Evolutionary conservation across 179 eudicot species (phyloP).

Genomic region (Amaranthus tricolor): DNA sequence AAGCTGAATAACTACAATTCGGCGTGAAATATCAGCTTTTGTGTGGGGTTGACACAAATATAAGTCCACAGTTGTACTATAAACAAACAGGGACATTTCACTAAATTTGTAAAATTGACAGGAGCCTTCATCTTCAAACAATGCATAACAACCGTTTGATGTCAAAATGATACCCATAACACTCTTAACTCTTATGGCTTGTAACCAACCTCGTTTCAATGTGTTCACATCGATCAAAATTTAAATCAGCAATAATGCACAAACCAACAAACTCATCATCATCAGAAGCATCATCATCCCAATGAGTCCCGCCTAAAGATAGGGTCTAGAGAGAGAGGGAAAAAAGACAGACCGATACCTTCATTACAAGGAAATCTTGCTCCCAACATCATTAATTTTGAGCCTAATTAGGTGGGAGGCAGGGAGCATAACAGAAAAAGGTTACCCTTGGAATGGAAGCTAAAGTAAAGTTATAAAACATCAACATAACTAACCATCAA

Average conservation of each 20-base stretch:
- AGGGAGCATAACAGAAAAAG: constrained; percentile 24
- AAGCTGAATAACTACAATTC: too few relatives aligned
- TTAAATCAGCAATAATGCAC: too few relatives aligned
- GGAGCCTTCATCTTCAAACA: constrained; percentile 3
- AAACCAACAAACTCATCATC: background rate
- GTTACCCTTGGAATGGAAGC: constrained; percentile 27
- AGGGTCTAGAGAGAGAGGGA: too few relatives aligned
- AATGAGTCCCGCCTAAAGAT: background rate
- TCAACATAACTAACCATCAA: constrained; percentile 23
- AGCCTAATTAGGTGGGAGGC: constrained; percentile 25
- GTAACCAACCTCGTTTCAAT: background rate
- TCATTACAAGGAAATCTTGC: background rate
- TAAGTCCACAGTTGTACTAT: too few relatives aligned
- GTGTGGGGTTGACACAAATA: too few relatives aligned
- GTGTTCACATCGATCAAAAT: background rate
- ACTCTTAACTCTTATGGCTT: background rate
- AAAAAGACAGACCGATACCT: background rate
- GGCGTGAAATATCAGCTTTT: too few relatives aligned
- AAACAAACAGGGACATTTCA: too few relatives aligned
- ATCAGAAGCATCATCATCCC: background rate
- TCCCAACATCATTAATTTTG: too few relatives aligned
- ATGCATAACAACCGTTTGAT: constrained; percentile 9
- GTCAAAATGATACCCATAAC: constrained; percentile 3
- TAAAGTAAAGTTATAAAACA: constrained; percentile 17
- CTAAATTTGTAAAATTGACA: background rate